Percentiles rank a stretch among this genome's conserved stretches.
Evolutionary conservation across 1,139 yeast genomes (phyloP).

Genomic region (Candida sojae): DNA sequence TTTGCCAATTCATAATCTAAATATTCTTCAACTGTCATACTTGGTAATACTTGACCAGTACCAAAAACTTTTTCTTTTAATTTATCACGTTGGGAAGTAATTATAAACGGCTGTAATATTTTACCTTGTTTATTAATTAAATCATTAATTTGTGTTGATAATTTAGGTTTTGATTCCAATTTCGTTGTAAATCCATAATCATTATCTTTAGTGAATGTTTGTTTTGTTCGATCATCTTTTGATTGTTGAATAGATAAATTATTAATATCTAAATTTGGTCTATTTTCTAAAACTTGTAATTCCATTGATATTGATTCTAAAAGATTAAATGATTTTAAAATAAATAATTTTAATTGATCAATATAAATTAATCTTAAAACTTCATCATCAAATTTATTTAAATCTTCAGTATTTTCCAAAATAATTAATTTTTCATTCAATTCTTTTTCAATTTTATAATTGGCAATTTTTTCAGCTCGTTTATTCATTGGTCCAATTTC

Average conservation of each 20-base stretch:
- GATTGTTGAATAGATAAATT: constrained; percentile 4
- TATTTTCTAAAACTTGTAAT: constrained; percentile 48
- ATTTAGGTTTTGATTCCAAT: constrained; percentile 44
- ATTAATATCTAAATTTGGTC: constrained; percentile 20
- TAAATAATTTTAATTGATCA: constrained; percentile 54
- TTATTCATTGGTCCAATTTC: constrained; percentile 49
- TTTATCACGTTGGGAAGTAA: constrained; percentile 61
- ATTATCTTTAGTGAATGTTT: constrained; percentile 18
- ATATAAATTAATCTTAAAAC: constrained; percentile 52
- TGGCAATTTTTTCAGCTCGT: constrained; percentile 73
- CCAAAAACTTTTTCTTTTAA: constrained; percentile 73
- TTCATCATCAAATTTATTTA: constrained; percentile 59
- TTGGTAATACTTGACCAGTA: constrained; percentile 90
- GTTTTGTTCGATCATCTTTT: constrained; percentile 1
- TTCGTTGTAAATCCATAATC: constrained; percentile 53
- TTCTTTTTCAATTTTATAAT: constrained; percentile 61
- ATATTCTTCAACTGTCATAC: constrained; percentile 93
- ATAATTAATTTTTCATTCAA: constrained; percentile 43
- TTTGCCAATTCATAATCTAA: constrained; percentile 81
- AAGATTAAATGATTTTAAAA: constrained; percentile 53
- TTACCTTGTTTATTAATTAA: constrained; percentile 70
- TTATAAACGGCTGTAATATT: constrained; percentile 81
- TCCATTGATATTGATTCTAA: constrained; percentile 63
- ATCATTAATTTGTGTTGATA: constrained; percentile 28
- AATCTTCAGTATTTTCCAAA: constrained; percentile 32